These are phyloP conservation scores for Cryptococcus floricola DNA, from an alignment of 1,284 basidiomycete genomes.

Conservation along the genomic window DNA sequence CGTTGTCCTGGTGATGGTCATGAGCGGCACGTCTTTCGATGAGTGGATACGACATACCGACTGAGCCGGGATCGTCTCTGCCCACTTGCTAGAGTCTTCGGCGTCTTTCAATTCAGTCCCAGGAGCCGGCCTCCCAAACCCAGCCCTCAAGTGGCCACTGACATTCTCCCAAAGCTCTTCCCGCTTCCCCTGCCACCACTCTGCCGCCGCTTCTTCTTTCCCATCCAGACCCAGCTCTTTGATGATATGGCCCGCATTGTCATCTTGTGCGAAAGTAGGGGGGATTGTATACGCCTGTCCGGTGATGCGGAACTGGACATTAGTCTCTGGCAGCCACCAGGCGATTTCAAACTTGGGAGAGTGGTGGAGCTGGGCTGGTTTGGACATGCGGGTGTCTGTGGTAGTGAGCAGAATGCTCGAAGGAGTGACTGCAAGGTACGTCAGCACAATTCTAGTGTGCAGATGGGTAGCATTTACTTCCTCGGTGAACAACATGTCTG, in stretches of 20 bases:
- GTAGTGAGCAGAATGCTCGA: conserved; percentile 40
- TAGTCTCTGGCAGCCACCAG: conserved; percentile 41
- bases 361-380: conserved; percentile 34
- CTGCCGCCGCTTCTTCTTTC: conserved; percentile 17
- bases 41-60: conserved; percentile 20
- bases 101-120: conserved; percentile 33
- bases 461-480: conserved; percentile 21
- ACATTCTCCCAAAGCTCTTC: conserved; percentile 33
- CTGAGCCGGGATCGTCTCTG: conserved; percentile 23
- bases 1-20: conserved; percentile 19
- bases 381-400: conserved; percentile 46
- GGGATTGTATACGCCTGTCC: conserved; percentile 38
- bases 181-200: conserved; percentile 42
- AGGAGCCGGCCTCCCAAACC: conserved; percentile 42
- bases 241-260: conserved; percentile 1
- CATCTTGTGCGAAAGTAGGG: not conserved
- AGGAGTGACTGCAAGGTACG: conserved; percentile 22
- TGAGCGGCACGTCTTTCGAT: not conserved
- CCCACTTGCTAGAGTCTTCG: conserved; percentile 32
- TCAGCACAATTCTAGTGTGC: not conserved
- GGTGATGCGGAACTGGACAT: conserved; percentile 43
- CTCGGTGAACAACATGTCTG: conserved; percentile 43
- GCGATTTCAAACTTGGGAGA: conserved; percentile 34
- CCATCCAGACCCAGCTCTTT: conserved; percentile 11
- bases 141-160: conserved; percentile 42